Base-by-base conservation (phyloP, 768 basidiomycete species). In the Hericium coralloides region DNA sequence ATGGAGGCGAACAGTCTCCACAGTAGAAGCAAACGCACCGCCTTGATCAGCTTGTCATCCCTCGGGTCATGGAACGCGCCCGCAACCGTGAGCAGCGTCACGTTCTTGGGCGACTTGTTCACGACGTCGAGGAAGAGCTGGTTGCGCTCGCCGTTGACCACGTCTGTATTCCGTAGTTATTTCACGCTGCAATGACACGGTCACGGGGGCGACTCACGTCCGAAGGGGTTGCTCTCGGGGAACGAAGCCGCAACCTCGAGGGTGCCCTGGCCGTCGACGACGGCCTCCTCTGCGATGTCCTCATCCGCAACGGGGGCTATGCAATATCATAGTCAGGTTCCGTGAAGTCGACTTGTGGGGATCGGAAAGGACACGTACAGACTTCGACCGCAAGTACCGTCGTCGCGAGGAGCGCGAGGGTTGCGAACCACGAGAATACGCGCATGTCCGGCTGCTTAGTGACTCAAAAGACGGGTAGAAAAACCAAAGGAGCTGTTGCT, bases 71-170 rank as follows among this genome's bases (percentile, higher is more conserved):
- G 79, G 63, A 92, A 73, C 38, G 87, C 84, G 45, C 86, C 89
- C 53, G 80, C 77, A 57, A 88, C 76, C 63, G 71, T 78, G 58
- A 82, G 67, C 17, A 92, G 72, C 2, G 87, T 89, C 51, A 87
- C 76, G 60, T 91, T 88, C 64, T 76, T 78, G 62, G 79, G 80
- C 12, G 87, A 85, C 68, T 81, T 87, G 71, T 90, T 93, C 70
- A 90, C 89, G 12, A 92, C 75, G 25, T 76, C 69, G 51, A 93
- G 69, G 23, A 71, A 70, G 37, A 93, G 72, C 36, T 78, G 72
- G 67, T 91, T 93, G 66, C 79, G 82, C 74, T 90, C 87, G 58
- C 90, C 90, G 63, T 93, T 93, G 36, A 92, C 83, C 51, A 92
- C 74, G 58, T 91, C 90, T 92, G 64, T n/a, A 60, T 18, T 18